A percentile compares a stretch with the other conserved stretches of the same genome.
These are phyloP conservation scores for Penicillium sp. DNA, from an alignment of 2,329 filamentous ascomycete genomes.

Conservation along the genomic window DNA sequence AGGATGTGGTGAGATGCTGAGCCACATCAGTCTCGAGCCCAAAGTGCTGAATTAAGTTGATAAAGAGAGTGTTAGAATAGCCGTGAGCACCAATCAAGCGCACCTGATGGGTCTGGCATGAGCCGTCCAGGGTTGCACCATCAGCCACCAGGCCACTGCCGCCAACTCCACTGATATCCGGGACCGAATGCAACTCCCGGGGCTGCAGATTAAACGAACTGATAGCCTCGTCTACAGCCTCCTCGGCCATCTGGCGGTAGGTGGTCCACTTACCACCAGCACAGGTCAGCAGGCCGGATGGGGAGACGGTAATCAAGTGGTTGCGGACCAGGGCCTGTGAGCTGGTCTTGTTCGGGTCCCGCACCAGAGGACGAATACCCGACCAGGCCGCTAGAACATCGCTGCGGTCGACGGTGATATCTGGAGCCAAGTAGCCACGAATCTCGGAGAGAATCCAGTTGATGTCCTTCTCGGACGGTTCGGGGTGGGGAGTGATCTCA, in stretches of 20 bases:
- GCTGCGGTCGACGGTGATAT: constrained; percentile 78
- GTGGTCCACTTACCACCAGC: constrained; percentile 92
- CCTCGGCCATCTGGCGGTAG: constrained; percentile 89
- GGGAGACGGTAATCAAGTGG: constrained; percentile 76
- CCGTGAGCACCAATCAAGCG: constrained; percentile 80
- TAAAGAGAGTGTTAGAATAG: constrained; percentile 87
- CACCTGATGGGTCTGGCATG: constrained; percentile 79
- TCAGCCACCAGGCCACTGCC: constrained; percentile 70
- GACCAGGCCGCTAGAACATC: constrained; percentile 91
- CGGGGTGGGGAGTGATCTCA: constrained; percentile 67
- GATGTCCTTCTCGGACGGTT: constrained; percentile 79
- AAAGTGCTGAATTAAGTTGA: constrained; percentile 91
- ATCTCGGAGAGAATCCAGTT: constrained; percentile 85
- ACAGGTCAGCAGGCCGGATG: constrained; percentile 76
- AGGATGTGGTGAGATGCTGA: constrained; percentile 80
- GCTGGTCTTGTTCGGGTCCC: constrained; percentile 79
- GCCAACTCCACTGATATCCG: constrained; percentile 67
- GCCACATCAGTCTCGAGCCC: constrained; percentile 89
- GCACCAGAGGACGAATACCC: constrained; percentile 80
- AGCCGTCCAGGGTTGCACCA: constrained; percentile 66
- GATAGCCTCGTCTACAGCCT: constrained; percentile 79
- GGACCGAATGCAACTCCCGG: constrained; percentile 57
- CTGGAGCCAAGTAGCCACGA: constrained; percentile 73
- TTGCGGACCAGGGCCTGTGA: constrained; percentile 86
- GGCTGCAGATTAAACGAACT: constrained; percentile 63